Base-by-base conservation (phyloP, 2,329 filamentous ascomycete genomes). In the Xenosphaeropsis pyriputrescens region DNA sequence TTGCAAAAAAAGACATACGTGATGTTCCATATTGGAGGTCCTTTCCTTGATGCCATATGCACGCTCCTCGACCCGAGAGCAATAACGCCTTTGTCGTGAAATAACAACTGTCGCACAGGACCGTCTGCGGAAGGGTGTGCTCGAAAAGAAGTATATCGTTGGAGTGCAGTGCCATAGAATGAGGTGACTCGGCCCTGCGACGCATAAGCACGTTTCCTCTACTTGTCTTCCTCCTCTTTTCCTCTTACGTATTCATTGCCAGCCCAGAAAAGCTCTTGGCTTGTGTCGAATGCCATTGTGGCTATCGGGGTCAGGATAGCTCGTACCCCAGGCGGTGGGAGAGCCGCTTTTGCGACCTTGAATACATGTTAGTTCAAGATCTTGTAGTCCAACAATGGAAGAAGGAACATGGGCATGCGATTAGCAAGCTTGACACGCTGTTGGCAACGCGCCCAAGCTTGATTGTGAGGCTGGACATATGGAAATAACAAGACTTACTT, bases 31-130 rank as follows among this genome's bases (percentile, higher is more conserved):
- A 91, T 69, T 37, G 86, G 77, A 40, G 84, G 63, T 2, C 91
- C 91, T 44, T 84, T 75, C 39, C 91, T 74, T 42, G 75, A 70
- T n/a, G 86, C 77, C 68, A 95, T 85, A 60, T 98, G 91, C 11
- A 96, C 69, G 56, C 86, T 85, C 45, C 76, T 78, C 29, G 79
- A 68, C 4, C 88, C 85, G 36, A 98, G 60, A n/a, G 79, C 82
- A 38, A 98, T 72, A 32, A 98, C 75, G 15, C 93, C 91, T 54
- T 81, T 85, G 45, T 95, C 85, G 54, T 89, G 89, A 56, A 95
- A 83, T 19, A 96, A 68, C 33, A 98, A 74, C 54, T 96, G 89
- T 45, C 83, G 81, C 31, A 98, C 80, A 2, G 78, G 66, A 17
- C 86, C 85, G 57, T 93, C 84, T 45, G 72, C 60, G 5, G 70